Conservation (phyloP, 768 basidiomycete genomes). For the Rhodotorula toruloides region DNA sequence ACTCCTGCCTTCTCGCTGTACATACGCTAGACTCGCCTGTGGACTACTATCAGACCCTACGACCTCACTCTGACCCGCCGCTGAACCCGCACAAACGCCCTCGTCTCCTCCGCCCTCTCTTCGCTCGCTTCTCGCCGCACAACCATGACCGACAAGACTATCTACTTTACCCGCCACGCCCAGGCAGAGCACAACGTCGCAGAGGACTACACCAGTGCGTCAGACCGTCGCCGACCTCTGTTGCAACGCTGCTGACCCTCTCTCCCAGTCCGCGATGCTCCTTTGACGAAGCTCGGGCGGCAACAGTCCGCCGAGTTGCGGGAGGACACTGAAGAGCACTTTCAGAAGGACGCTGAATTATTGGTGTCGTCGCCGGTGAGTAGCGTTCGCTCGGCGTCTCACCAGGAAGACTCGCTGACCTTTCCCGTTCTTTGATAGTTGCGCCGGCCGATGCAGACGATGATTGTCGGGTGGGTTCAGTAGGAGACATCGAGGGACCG, state of each 20-base stretch:
- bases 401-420: not conserved
- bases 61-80: not conserved
- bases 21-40: too few relatives aligned
- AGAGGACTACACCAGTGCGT: slow-evolving; percentile 44
- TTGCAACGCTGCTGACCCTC: not conserved
- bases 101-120: not conserved
- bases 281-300: slow-evolving; percentile 44
- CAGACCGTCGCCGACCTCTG: not conserved
- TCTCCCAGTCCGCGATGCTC: slow-evolving; percentile 42
- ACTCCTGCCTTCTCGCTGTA: too few relatives aligned
- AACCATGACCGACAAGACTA: slow-evolving; percentile 18
- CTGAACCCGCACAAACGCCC: not conserved
- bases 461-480: slow-evolving; percentile 13
- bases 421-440: slow-evolving; percentile 21
- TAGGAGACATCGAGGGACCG: too few relatives aligned
- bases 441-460: slow-evolving; percentile 45
- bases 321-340: slow-evolving; percentile 40
- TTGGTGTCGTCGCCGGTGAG: slow-evolving; percentile 41
- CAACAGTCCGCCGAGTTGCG: slow-evolving; percentile 43
- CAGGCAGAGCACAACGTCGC: slow-evolving; percentile 42
- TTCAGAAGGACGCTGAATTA: slow-evolving; percentile 44
- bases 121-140: not conserved
- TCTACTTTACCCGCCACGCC: slow-evolving; percentile 42
- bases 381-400: not conserved
- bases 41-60: too few relatives aligned